Percentiles rank a stretch among this genome's conserved stretches.
These are phyloP conservation scores for Curvularia sp. DNA, from an alignment of 2,329 filamentous ascomycete species.

Conservation along the genomic window DNA sequence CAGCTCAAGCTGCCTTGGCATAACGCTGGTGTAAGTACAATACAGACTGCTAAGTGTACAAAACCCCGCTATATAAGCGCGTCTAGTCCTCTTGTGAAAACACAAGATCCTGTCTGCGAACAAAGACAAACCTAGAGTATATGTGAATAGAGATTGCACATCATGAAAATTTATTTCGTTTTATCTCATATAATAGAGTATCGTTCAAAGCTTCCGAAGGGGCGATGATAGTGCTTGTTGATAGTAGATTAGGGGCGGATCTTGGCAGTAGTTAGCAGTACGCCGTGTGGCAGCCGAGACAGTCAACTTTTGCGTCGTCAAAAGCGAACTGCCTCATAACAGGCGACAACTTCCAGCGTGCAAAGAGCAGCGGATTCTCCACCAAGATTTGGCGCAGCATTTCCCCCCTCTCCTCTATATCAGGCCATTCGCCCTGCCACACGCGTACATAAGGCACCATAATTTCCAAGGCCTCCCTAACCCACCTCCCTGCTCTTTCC, in stretches of 20 bases:
- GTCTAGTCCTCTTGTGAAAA: too few species aligned
- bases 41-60: constrained; percentile 2
- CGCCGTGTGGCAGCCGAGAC: constrained; percentile 8
- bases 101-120: too few species aligned
- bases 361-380: not conserved
- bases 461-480: not conserved
- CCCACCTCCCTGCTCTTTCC: not conserved
- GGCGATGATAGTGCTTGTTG: not conserved
- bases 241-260: not conserved
- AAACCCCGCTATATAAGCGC: constrained; percentile 4
- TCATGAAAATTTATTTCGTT: not conserved
- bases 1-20: not conserved
- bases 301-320: constrained; percentile 10
- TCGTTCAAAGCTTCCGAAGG: not conserved
- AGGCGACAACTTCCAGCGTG: constrained; percentile 10
- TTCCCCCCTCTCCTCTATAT: not conserved
- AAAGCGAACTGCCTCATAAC: constrained; percentile 10
- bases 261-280: constrained; percentile 6
- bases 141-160: not conserved
- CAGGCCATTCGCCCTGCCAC: not conserved
- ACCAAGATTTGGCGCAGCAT: not conserved
- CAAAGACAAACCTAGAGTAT: not conserved
- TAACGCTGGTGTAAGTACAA: not conserved
- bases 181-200: not conserved
- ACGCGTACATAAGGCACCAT: not conserved